Base-by-base conservation (phyloP, 306 rosid genomes). In the Prunus mira region DNA sequence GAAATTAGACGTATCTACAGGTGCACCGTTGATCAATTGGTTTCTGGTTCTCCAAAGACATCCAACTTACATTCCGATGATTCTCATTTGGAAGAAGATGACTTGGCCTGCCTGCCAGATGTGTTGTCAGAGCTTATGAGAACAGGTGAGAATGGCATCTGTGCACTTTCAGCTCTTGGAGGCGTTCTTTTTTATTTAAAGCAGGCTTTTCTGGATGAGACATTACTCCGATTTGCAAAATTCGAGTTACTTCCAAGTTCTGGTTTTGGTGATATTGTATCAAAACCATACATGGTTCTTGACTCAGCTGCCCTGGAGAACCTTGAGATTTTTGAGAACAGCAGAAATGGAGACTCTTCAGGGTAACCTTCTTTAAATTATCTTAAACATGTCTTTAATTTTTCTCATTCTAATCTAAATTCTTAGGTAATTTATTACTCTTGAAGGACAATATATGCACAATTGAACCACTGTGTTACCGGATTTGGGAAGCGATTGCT, bases 91-190 rank as follows among this genome's bases (percentile, higher is more conserved):
- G 82, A 87, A 63, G 84, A 84, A 66, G 84, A 84, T 74, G 89
- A 71, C 72, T 64, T 76, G 75, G 81, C 75, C 62, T 79, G 71
- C 81, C 79, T 92, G 76, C 97, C 96, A 75, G 91, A 83, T 84
- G 91, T 91, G 80, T 81, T 95, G 78, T 81, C 77, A 80, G 89
- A 91, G 85, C 84, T 95, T 51, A 82, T 87, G 57, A 84, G 81
- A 84, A 83, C 82, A 30, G 88, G 81, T 2, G 84, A 87, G 68
- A 76, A 82, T 69, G 85, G 89, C 70, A 83, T 78, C 75, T 85
- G 75, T 88, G 99, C 97, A 65, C 93, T 95, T 88, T 91, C 97
- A 76, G 99, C 99, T 71, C 92, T 95, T 72, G 99, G 99, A 14
- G 99, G 97, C 67, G 82, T 87, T 65, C 92, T 95, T 71, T 95